Conservation (phyloP, 2,329 filamentous ascomycete species). For the Clarireedia hainanense region DNA sequence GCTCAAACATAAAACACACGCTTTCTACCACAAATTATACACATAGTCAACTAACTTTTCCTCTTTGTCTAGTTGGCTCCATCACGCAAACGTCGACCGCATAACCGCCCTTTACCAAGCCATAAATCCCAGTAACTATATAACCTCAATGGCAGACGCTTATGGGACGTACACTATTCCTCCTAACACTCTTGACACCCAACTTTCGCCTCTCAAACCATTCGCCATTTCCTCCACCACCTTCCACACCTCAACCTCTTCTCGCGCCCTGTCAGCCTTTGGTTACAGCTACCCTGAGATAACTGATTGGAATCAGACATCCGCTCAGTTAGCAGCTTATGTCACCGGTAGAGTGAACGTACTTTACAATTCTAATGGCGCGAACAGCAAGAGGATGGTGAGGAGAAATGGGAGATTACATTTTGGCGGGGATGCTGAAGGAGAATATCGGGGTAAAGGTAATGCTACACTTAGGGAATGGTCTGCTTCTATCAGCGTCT, state of each 20-base stretch:
- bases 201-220: slow-evolving; percentile 21
- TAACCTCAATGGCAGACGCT: slow-evolving; percentile 26
- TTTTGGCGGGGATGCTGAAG: neutral
- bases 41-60: neutral
- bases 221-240: slow-evolving; percentile 24
- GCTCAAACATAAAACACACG: neutral
- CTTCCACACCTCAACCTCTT: slow-evolving; percentile 16
- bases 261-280: slow-evolving; percentile 15
- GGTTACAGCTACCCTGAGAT: slow-evolving; percentile 29
- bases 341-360: slow-evolving; percentile 52
- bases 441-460: neutral
- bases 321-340: slow-evolving; percentile 46
- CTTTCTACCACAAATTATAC: too few relatives aligned
- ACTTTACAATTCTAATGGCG: slow-evolving; percentile 34
- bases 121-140: slow-evolving; percentile 29
- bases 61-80: slow-evolving; percentile 35
- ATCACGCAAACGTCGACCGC: slow-evolving; percentile 52
- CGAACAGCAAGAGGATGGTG: neutral
- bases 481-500: slow-evolving; percentile 21
- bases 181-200: slow-evolving; percentile 20
- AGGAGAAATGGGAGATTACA: neutral
- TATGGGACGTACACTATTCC: slow-evolving; percentile 29
- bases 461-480: slow-evolving; percentile 13
- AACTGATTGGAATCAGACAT: slow-evolving; percentile 42
- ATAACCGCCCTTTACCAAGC: slow-evolving; percentile 46